phyloP scores from a whole-genome alignment of 2,329 filamentous ascomycete genomes.

The Cercospora sp. region DNA sequence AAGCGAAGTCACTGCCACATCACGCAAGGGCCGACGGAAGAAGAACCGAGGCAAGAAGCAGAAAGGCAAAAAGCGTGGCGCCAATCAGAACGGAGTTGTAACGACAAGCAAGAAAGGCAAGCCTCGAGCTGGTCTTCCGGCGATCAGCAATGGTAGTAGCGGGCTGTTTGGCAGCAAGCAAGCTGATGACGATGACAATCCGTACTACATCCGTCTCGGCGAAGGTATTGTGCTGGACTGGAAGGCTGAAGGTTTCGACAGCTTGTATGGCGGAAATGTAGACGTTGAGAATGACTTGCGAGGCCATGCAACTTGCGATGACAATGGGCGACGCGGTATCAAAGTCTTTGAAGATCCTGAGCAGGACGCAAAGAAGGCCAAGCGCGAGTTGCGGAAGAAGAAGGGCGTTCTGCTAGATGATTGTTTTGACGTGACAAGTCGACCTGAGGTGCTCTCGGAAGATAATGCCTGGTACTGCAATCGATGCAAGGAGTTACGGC shows the following conservation, averaged over 20 bases:
- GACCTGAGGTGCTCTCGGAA: conserved; percentile 88
- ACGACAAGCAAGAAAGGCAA: conserved; percentile 33
- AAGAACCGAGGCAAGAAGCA: conserved; percentile 32
- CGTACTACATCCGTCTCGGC: conserved; percentile 64
- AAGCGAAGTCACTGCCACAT: conserved; percentile 12
- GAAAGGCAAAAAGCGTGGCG: conserved; percentile 24
- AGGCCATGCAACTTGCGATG: conserved; percentile 54
- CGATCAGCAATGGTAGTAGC: background rate
- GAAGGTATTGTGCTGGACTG: conserved; percentile 90
- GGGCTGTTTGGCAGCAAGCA: conserved; percentile 14
- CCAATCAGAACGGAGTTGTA: conserved; percentile 15
- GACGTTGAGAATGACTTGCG: conserved; percentile 54
- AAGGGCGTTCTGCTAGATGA: conserved; percentile 82
- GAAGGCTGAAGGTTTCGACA: conserved; percentile 68
- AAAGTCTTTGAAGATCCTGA: conserved; percentile 59
- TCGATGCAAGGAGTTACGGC: conserved; percentile 87
- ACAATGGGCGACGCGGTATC: conserved; percentile 56
- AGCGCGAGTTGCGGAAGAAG: conserved; percentile 66
- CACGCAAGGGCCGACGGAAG: conserved; percentile 14
- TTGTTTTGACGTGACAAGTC: conserved; percentile 91
- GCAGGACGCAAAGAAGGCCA: conserved; percentile 63
- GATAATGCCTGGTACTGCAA: conserved; percentile 98
- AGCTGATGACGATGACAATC: conserved; percentile 28
- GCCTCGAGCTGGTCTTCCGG: conserved; percentile 7
- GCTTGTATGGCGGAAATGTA: conserved; percentile 60